These are phyloP conservation scores for Botrytis tulipae DNA, from an alignment of 2,329 filamentous ascomycete genomes.

Conservation along the genomic window DNA sequence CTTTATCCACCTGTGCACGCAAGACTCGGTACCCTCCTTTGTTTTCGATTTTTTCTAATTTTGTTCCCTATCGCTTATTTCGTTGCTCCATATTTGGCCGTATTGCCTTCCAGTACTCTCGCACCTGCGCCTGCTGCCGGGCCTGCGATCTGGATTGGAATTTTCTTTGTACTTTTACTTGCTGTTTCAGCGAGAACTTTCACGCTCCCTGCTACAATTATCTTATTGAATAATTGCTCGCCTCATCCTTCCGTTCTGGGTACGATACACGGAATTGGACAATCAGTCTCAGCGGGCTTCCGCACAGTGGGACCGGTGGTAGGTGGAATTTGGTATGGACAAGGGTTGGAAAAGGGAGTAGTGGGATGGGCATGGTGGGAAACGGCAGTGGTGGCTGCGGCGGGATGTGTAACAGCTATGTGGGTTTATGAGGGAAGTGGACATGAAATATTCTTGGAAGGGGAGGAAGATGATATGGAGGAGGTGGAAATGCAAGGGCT, in stretches of 20 bases:
- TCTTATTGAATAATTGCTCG: constrained; percentile 59
- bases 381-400: constrained; percentile 21
- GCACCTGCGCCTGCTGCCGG: constrained; percentile 43
- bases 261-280: constrained; percentile 58
- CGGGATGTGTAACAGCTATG: constrained; percentile 11
- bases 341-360: constrained; percentile 52
- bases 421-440: constrained; percentile 19
- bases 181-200: constrained; percentile 61
- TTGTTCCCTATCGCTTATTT: constrained; percentile 68
- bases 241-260: constrained; percentile 56
- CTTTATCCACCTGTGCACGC: constrained; percentile 65
- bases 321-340: constrained; percentile 52
- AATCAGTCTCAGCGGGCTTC: constrained; percentile 53
- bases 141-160: constrained; percentile 54
- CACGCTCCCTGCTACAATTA: constrained; percentile 56
- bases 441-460: constrained; percentile 13
- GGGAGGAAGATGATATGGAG: constrained; percentile 4
- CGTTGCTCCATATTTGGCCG: constrained; percentile 63
- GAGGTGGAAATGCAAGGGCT: constrained; percentile 13
- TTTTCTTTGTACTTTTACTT: constrained; percentile 52
- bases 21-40: constrained; percentile 62
- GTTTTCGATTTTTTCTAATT: constrained; percentile 63
- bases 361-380: constrained; percentile 59
- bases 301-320: constrained; percentile 56
- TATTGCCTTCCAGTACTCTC: constrained; percentile 41